phyloP scores from a whole-genome alignment of 208 protist species.

The Leishmania mexicana region DNA sequence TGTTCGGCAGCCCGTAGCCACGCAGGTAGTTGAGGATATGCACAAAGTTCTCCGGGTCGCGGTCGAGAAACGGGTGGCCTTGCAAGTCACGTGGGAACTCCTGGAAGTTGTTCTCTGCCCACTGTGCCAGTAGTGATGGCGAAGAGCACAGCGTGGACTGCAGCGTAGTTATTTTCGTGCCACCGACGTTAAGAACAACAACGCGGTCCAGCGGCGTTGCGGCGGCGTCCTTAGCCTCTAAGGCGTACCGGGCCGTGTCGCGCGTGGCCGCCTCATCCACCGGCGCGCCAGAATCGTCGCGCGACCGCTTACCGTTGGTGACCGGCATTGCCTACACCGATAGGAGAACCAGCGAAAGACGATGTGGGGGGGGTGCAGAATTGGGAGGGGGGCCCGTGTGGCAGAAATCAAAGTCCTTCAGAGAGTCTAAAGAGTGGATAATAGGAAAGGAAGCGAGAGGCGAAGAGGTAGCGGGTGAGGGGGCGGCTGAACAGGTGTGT shows the following conservation, averaged over 20 bases:
- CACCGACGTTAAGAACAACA: slow-evolving; percentile 79
- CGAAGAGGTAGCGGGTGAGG: not conserved
- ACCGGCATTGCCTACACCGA: not conserved
- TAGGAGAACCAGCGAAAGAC: not conserved
- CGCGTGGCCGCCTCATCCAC: slow-evolving; percentile 11
- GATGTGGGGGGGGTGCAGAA: not conserved
- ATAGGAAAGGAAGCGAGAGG: not conserved
- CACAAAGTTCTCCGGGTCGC: slow-evolving; percentile 74
- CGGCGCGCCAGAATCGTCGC: slow-evolving; percentile 13
- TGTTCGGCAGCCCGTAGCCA: slow-evolving; percentile 75
- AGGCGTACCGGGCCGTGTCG: not conserved
- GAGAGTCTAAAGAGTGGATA: not conserved
- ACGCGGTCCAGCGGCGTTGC: slow-evolving; percentile 25
- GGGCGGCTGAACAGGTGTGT: not conserved
- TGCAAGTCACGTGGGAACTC: slow-evolving; percentile 71
- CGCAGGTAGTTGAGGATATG: slow-evolving; percentile 87
- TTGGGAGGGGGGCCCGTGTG: not conserved
- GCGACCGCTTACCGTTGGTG: slow-evolving; percentile 12
- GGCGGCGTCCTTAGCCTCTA: slow-evolving; percentile 22
- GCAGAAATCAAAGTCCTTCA: slow-evolving; percentile 16
- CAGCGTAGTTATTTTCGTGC: slow-evolving; percentile 68
- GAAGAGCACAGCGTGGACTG: slow-evolving; percentile 66
- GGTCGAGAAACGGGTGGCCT: slow-evolving; percentile 85
- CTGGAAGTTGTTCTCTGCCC: slow-evolving; percentile 63
- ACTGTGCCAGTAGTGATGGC: slow-evolving; percentile 66